A percentile compares a stretch with the other conserved stretches of the same genome.
phyloP scores from a whole-genome alignment of 164 flowering plant species.

The Macadamia integrifolia region DNA sequence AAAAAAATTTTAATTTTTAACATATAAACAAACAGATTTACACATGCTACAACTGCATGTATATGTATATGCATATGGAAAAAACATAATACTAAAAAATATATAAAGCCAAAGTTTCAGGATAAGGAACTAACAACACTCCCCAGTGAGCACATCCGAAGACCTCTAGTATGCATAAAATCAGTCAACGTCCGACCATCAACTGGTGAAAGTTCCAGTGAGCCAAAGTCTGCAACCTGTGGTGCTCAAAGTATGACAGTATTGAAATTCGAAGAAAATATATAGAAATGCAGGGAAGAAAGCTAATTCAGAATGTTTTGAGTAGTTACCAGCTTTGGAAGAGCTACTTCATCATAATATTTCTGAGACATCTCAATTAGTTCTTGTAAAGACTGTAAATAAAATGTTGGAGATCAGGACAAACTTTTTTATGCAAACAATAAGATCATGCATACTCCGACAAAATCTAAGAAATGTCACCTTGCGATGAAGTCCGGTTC shows the following conservation, averaged over 20 bases:
- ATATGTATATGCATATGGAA: not conserved
- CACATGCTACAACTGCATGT: not conserved
- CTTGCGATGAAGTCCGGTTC: conserved; percentile 90
- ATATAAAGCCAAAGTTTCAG: not conserved
- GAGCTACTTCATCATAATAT: conserved; percentile 86
- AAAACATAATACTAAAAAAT: not conserved
- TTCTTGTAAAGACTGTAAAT: conserved; percentile 71
- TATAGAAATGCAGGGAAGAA: not conserved
- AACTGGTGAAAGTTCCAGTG: conserved; percentile 97
- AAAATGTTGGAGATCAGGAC: conserved; percentile 26
- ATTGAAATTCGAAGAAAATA: not conserved
- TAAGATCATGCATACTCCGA: not conserved
- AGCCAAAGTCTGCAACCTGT: conserved; percentile 99
- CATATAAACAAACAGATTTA: not conserved
- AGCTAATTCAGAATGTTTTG: not conserved
- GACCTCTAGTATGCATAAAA: conserved; percentile 99
- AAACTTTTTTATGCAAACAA: conserved; percentile 2
- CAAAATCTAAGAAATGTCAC: conserved; percentile 27
- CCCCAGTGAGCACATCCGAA: conserved; percentile 93
- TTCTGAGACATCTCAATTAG: conserved; percentile 76
- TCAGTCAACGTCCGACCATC: conserved; percentile 98
- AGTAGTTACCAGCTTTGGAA: conserved; percentile 81
- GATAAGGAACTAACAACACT: conserved; percentile 64
- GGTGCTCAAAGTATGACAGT: conserved; percentile 6
- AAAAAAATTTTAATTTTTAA: not conserved